These are phyloP conservation scores for Solanum pinnatisectum DNA, from an alignment of 257 asterid species.

Conservation along the genomic window DNA sequence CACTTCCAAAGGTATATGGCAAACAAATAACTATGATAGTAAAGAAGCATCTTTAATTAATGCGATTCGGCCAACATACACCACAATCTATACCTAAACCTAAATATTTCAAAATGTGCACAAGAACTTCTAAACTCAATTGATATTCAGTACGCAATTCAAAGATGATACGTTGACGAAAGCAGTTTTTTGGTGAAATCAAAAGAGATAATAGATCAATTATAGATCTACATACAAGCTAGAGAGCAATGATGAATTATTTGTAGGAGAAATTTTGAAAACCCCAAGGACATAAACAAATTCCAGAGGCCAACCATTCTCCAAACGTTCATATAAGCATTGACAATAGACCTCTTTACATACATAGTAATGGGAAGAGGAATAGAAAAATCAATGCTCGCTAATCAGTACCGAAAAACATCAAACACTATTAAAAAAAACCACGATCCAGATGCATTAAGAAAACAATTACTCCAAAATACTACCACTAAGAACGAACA, in stretches of 20 bases:
- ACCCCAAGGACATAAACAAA: slow-evolving; percentile 26
- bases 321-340: slow-evolving; percentile 28
- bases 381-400: neutral
- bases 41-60: too few relatives aligned
- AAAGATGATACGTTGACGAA: neutral
- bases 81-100: too few relatives aligned
- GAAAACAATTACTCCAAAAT: neutral
- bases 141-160: neutral
- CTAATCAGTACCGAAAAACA: neutral
- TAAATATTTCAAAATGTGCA: neutral
- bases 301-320: slow-evolving; percentile 30
- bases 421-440: neutral
- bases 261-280: slow-evolving; percentile 38
- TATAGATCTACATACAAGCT: neutral
- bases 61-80: too few relatives aligned
- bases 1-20: neutral
- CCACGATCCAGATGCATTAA: neutral
- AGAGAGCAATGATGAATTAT: neutral
- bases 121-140: neutral
- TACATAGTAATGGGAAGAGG: neutral
- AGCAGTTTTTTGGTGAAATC: neutral
- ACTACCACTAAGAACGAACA: too few relatives aligned
- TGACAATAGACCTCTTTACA: slow-evolving; percentile 1
- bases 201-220: neutral
- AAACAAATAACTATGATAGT: too few relatives aligned